A percentile compares a stretch with the other conserved stretches of the same genome.
Conservation (phyloP, 352 stramenopile species). For the Globisporangium polare region DNA sequence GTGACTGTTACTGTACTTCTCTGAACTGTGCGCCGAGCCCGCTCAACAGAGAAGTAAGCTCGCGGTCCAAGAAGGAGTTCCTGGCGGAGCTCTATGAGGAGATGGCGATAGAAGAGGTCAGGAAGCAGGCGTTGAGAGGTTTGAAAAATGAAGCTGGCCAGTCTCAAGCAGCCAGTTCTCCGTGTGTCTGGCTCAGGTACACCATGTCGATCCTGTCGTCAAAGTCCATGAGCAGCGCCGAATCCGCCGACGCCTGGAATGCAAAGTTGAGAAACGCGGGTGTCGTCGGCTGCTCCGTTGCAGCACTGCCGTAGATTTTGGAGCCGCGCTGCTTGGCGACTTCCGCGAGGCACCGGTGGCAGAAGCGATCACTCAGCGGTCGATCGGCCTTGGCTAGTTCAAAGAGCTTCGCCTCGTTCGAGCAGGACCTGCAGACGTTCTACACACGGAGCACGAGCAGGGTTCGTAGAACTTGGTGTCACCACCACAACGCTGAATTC, state of each 20-base stretch:
- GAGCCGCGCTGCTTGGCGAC: constrained; percentile 12
- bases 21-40: too few relatives aligned
- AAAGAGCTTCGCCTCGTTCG: constrained; percentile 40
- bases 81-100: background rate
- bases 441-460: constrained; percentile 9
- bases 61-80: background rate
- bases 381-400: constrained; percentile 35
- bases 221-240: background rate
- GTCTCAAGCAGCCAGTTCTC: background rate
- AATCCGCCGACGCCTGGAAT: background rate
- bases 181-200: background rate
- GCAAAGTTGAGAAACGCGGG: constrained; percentile 19
- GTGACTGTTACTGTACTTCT: too few relatives aligned
- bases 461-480: background rate
- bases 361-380: constrained; percentile 39
- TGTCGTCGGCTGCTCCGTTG: background rate
- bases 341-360: constrained; percentile 32
- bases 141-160: background rate
- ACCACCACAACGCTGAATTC: too few relatives aligned
- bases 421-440: constrained; percentile 48
- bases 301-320: constrained; percentile 1
- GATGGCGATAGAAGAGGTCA: too few relatives aligned
- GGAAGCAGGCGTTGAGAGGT: background rate
- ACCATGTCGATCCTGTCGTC: constrained; percentile 9
- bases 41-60: background rate